Conservation (phyloP, 345 rosid genomes). For the Bretschneidera sinensis region DNA sequence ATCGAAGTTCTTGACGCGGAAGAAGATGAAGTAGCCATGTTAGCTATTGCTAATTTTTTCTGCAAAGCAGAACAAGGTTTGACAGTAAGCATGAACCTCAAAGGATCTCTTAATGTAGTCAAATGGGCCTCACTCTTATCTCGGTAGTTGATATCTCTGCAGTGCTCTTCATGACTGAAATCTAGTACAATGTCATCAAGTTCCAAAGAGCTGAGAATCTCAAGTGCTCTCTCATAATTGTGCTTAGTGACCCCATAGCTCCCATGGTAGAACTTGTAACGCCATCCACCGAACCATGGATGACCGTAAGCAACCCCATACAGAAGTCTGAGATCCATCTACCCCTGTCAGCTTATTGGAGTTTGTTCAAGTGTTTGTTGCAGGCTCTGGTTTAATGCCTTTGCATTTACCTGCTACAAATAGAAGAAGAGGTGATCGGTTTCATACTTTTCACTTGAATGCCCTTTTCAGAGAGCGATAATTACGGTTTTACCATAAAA, state of each 20-base stretch:
- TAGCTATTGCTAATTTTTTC: slow-evolving; percentile 22
- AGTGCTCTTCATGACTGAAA: slow-evolving; percentile 17
- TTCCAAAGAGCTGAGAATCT: slow-evolving; percentile 41
- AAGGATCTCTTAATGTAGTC: slow-evolving; percentile 59
- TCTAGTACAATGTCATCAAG: slow-evolving; percentile 39
- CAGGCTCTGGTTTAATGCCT: too few species aligned
- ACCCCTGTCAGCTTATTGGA: slow-evolving; percentile 10
- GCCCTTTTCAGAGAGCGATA: too few species aligned
- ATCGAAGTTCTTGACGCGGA: slow-evolving; percentile 11
- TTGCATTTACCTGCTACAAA: too few species aligned
- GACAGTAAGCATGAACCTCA: slow-evolving; percentile 49
- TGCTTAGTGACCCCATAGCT: slow-evolving; percentile 70
- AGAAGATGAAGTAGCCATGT: slow-evolving; percentile 6
- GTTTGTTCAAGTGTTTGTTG: too few species aligned
- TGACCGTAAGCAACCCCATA: slow-evolving; percentile 85
- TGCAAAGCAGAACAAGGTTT: slow-evolving; percentile 26
- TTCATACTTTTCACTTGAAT: too few species aligned
- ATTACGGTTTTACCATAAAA: too few species aligned
- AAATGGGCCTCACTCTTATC: slow-evolving; percentile 48
- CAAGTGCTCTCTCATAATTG: slow-evolving; percentile 44
- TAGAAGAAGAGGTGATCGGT: too few species aligned
- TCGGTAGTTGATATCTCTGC: slow-evolving; percentile 35
- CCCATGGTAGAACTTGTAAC: slow-evolving; percentile 53
- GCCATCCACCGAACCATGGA: slow-evolving; percentile 83
- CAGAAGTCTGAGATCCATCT: slow-evolving; percentile 67